A percentile compares a stretch with the other conserved stretches of the same genome.
Conservation (phyloP, 1,284 basidiomycete species). For the Pseudozyma tsukubaensis region DNA sequence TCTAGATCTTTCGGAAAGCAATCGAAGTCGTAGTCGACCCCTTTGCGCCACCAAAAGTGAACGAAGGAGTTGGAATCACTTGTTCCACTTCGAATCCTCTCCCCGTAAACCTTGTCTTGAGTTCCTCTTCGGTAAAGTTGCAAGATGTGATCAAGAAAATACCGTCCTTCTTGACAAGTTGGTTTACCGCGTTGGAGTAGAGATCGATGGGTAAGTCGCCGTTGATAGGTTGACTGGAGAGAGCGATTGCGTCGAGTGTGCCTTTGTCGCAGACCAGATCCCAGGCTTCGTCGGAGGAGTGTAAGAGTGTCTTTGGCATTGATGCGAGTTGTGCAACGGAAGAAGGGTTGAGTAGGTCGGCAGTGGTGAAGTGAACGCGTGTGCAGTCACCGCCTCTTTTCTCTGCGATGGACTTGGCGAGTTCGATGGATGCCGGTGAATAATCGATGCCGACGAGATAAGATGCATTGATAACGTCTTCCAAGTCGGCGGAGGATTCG, state of each 20-base stretch:
- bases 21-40: constrained; percentile 58
- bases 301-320: constrained; percentile 4
- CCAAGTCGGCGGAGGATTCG: constrained; percentile 64
- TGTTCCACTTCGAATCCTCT: constrained; percentile 52
- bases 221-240: constrained; percentile 75
- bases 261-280: constrained; percentile 70
- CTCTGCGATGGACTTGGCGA: constrained; percentile 58
- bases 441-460: constrained; percentile 83
- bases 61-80: constrained; percentile 57
- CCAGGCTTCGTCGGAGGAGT: constrained; percentile 41
- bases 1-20: constrained; percentile 38
- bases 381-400: constrained; percentile 49
- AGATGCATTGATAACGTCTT: constrained; percentile 75
- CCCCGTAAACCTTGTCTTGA: constrained; percentile 74
- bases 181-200: constrained; percentile 76
- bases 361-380: constrained; percentile 61
- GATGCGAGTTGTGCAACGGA: constrained; percentile 15
- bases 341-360: constrained; percentile 63
- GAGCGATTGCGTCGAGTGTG: constrained; percentile 82
- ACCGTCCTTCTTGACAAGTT: constrained; percentile 74
- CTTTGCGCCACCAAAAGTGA: constrained; percentile 59
- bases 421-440: constrained; percentile 77
- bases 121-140: constrained; percentile 87
- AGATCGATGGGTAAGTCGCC: constrained; percentile 74
- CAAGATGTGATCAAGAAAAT: constrained; percentile 84